These are phyloP conservation scores for Leishmania major DNA, from an alignment of 208 protist species.

Conservation along the genomic window DNA sequence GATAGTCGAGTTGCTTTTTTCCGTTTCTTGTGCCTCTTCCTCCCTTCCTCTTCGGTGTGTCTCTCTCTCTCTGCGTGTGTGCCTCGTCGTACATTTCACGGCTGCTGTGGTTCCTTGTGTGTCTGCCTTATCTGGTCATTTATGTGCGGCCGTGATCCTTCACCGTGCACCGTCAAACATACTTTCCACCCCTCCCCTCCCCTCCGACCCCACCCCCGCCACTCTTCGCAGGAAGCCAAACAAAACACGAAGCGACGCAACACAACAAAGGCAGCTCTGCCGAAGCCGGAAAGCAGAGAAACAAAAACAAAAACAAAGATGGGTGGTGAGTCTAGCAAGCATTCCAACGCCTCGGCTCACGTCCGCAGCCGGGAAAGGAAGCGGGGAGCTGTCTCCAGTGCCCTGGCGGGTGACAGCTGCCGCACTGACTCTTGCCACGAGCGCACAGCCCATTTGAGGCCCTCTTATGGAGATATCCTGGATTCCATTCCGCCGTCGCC, in stretches of 20 bases:
- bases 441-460: neutral
- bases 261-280: neutral
- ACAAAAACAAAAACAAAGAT: neutral
- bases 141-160: no score
- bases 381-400: constrained; percentile 23
- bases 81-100: no score
- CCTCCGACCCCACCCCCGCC: no score
- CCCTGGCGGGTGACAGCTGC: constrained; percentile 24
- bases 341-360: neutral
- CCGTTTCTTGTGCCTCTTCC: neutral
- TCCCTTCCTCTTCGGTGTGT: neutral
- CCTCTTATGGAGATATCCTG: neutral
- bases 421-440: neutral
- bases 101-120: no score
- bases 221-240: neutral
- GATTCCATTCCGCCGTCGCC: constrained; percentile 23
- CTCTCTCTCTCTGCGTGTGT: no score
- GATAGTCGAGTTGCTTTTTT: neutral
- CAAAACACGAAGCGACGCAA: neutral
- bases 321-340: constrained; percentile 30
- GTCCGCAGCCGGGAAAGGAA: constrained; percentile 20
- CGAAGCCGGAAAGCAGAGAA: neutral
- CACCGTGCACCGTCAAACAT: neutral
- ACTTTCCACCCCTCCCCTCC: no score
- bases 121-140: no score